A percentile compares a stretch with the other conserved stretches of the same genome.
phyloP scores from a whole-genome alignment of 192 early-diverging fungal species.

The Mortierella hygrophila region DNA sequence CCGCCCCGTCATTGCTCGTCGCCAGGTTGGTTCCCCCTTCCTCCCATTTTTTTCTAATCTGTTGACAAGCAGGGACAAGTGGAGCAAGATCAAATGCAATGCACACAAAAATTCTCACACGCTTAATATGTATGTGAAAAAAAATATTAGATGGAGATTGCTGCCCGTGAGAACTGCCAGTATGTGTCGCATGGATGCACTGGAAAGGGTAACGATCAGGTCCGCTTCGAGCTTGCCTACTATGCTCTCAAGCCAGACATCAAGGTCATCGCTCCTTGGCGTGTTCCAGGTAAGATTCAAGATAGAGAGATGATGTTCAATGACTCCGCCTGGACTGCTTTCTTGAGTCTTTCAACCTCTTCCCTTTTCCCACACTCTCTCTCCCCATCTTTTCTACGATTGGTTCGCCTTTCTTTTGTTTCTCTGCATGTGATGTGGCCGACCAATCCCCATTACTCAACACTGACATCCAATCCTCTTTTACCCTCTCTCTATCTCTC shows the following conservation, averaged over 20 bases:
- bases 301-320: neutral
- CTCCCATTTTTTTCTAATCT: neutral
- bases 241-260: slow-evolving; percentile 95
- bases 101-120: neutral
- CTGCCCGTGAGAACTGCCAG: slow-evolving; percentile 92
- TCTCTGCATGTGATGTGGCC: neutral
- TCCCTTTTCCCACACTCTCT: no score
- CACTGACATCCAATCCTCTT: neutral
- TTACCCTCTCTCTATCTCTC: neutral
- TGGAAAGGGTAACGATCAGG: slow-evolving; percentile 99
- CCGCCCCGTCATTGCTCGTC: slow-evolving; percentile 93
- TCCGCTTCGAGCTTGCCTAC: slow-evolving; percentile 99
- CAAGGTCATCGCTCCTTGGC: slow-evolving; percentile 98
- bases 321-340: slow-evolving; percentile 11
- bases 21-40: slow-evolving; percentile 51
- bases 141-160: slow-evolving; percentile 88
- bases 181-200: slow-evolving; percentile 99
- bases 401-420: neutral
- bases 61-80: neutral
- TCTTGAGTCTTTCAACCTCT: neutral
- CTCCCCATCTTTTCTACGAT: neutral
- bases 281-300: slow-evolving; percentile 77
- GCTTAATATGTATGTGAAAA: neutral
- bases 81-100: no score
- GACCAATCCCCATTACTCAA: neutral